phyloP scores from a whole-genome alignment of 139 green algal species.

The Chlorella sp. region DNA sequence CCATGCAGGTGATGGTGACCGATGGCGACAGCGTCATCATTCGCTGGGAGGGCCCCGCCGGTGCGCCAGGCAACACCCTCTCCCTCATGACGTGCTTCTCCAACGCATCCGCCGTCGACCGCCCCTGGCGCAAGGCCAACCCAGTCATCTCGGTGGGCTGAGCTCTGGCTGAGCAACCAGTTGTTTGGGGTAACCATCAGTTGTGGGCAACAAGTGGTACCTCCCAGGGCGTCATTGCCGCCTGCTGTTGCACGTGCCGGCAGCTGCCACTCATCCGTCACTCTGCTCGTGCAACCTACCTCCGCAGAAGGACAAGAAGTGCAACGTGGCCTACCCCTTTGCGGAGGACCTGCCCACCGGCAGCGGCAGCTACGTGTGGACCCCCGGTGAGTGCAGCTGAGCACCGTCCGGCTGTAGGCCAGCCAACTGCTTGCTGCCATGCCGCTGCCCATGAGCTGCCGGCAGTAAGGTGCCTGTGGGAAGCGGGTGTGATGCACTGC shows the following conservation, averaged over 20 bases:
- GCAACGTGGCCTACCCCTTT: slow-evolving; percentile 22
- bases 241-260: too few relatives aligned
- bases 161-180: neutral
- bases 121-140: slow-evolving; percentile 44
- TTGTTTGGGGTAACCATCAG: too few relatives aligned
- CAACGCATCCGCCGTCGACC: neutral
- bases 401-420: too few relatives aligned
- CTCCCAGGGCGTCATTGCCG: too few relatives aligned
- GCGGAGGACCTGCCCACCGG: slow-evolving; percentile 20
- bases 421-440: too few relatives aligned
- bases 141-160: neutral
- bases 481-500: too few relatives aligned
- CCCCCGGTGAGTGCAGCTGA: slow-evolving; percentile 26
- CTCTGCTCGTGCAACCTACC: too few relatives aligned
- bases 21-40: slow-evolving; percentile 31
- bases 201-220: too few relatives aligned
- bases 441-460: too few relatives aligned
- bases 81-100: slow-evolving; percentile 40
- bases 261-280: too few relatives aligned
- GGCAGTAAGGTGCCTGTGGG: too few relatives aligned
- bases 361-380: slow-evolving; percentile 13
- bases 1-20: slow-evolving; percentile 29
- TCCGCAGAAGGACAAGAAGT: slow-evolving; percentile 49
- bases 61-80: slow-evolving; percentile 33
- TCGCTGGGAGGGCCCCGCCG: slow-evolving; percentile 7